Base-by-base conservation (phyloP, 805 yeast genomes). In the Kazachstania viticola region DNA sequence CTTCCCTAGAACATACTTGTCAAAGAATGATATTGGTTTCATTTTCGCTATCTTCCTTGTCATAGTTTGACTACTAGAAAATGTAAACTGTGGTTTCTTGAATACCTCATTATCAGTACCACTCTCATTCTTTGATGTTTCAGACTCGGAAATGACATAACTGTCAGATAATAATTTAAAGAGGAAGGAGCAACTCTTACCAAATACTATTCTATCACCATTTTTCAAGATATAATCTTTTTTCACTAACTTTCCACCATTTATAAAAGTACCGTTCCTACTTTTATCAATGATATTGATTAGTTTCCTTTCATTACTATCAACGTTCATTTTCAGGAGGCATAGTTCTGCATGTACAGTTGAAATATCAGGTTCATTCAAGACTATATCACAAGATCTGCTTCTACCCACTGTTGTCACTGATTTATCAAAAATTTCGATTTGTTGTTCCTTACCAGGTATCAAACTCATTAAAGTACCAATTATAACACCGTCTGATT, bases 181-280 rank as follows among this genome's bases (percentile, higher is more conserved):
- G 12, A 73, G 54, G 38, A 61, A 73, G 1, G 65, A 53, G 17
- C 69, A 68, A 23, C 71, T 69, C 56, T 45, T 75, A 3, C 64
- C 85, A 55, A 79, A 71, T 0, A 66, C 58, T 1, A 79, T 36
- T 40, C 66, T 68, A 48, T 79, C 87, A 5, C 87, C 85, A 41
- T 75, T 70, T 36, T 71, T 65, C 26, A 79, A 48, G 15, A 77
- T 43, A 21, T 60, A 56, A 16, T 63, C 65, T 21, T 68, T 63
- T 11, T 67, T 71, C 17, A 62, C 65, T 3, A 75, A 46, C 28
- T 60, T 48, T 22, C 63, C 65, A 11, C 73, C 81, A 44, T 79
- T 79, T 13, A 79, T 61, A 41, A 61, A 75, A 0, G 82, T 72
- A 1, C 88, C 87, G 48, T 79, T 79, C 3, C 80, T 39, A 30